Evolutionary conservation across 164 flowering plant species (phyloP).

Genomic region (Houttuynia cordata): DNA sequence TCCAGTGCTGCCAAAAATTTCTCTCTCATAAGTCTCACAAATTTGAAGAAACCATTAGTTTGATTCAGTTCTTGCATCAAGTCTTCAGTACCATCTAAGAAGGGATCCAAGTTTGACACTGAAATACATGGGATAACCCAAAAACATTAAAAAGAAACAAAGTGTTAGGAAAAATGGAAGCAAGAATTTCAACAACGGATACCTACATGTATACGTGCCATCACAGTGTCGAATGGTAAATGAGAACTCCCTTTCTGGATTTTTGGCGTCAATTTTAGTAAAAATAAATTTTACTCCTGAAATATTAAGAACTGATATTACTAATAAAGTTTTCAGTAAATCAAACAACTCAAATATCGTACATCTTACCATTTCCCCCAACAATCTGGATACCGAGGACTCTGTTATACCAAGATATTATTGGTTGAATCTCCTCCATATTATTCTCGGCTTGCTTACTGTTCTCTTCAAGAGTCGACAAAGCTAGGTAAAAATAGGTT

Average conservation of each 20-base stretch:
- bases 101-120: constrained; percentile 71
- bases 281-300: constrained; percentile 78
- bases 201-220: constrained; percentile 69
- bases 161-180: neutral
- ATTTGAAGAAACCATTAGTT: constrained; percentile 74
- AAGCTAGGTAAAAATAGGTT: constrained; percentile 15
- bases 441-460: constrained; percentile 18
- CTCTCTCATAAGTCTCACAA: constrained; percentile 76
- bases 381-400: constrained; percentile 79
- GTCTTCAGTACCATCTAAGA: constrained; percentile 36
- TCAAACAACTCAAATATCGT: neutral
- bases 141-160: constrained; percentile 1
- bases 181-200: neutral
- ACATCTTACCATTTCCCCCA: constrained; percentile 60
- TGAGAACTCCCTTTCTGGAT: constrained; percentile 51
- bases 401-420: constrained; percentile 74
- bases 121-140: constrained; percentile 4
- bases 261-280: constrained; percentile 39
- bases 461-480: constrained; percentile 33
- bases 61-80: constrained; percentile 61
- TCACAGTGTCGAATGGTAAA: constrained; percentile 60
- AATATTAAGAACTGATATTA: constrained; percentile 6
- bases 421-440: constrained; percentile 44
- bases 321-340: neutral
- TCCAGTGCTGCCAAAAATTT: constrained; percentile 48